Evolutionary conservation across 2,329 filamentous ascomycete genomes (phyloP), one percentile per base, ranked within the genome.

Genomic region (Colletotrichum somersetense): DNA sequence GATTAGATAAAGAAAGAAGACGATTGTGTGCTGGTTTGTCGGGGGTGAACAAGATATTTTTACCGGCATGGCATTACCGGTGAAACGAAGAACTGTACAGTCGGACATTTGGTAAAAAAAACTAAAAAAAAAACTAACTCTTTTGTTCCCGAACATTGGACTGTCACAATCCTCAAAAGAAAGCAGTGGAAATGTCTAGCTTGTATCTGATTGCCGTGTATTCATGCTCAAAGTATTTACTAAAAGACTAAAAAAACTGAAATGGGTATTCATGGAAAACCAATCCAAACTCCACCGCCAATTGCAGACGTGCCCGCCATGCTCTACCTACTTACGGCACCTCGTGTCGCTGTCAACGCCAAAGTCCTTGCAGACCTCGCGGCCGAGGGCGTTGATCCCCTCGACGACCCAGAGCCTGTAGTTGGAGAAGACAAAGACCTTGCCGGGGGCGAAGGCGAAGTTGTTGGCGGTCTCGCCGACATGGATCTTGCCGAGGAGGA

Each of bases 351-450:
- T 64, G 42, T 72, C 70, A 40, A 26, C 35, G 5, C 75, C 76
- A 61, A 76, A 76, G 57, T 76, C 76, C 57, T 74, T 74, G 64
- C 74, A 77, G 1, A 76, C 74, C 66, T 76, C 74, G 11, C 76
- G 40, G 12, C 75, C 74, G 11, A 76, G 73, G 16, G 74, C 75
- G n/a, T 55, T 59, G 48, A 76, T 38, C 1, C 53, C 53, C 48
- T 72, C 66, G 55, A 72, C 66, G 1, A 72, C 59, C 80, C 82
- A 86, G 7, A 87, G 67, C 53, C 78, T 80, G 44, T 81, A 76
- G 79, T 88, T 86, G 56, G 86, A 86, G n/a, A 87, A 77, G 14
- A 87, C 76, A 53, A 86, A 85, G 44, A 87, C 74, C 73, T 83
- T 80, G 18, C 81, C 75, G 14, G 75, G 78, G 0, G 85, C 84